Conservation (phyloP, 768 basidiomycete species). For the Krasilnikovozyma curviuscula region DNA sequence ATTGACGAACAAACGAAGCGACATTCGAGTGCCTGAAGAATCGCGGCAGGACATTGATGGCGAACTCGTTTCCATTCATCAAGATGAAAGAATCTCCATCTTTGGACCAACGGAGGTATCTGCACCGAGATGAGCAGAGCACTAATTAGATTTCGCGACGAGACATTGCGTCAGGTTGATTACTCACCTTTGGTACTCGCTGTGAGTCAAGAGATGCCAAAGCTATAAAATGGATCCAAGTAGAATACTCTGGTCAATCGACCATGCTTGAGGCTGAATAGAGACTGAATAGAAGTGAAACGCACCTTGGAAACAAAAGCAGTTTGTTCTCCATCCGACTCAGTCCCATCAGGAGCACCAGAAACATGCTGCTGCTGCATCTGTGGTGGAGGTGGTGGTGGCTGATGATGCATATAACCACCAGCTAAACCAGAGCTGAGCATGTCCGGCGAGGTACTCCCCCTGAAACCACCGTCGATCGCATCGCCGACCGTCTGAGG, state of each 20-base stretch:
- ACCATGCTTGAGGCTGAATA: too few relatives aligned
- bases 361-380: too few relatives aligned
- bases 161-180: too few relatives aligned
- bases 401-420: too few relatives aligned
- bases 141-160: neutral
- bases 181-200: too few relatives aligned
- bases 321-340: slow-evolving; percentile 8
- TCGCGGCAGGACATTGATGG: slow-evolving; percentile 12
- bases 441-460: too few relatives aligned
- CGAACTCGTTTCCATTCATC: slow-evolving; percentile 13
- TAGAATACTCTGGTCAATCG: neutral
- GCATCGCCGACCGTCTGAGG: too few relatives aligned
- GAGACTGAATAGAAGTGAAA: neutral
- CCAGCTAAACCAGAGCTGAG: too few relatives aligned
- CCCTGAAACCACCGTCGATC: too few relatives aligned
- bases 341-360: too few relatives aligned
- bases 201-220: slow-evolving; percentile 5
- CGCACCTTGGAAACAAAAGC: slow-evolving; percentile 9
- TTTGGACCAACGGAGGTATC: slow-evolving; percentile 10
- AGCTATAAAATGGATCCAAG: neutral
- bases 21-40: slow-evolving; percentile 15
- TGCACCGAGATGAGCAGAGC: neutral
- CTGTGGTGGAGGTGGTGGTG: too few relatives aligned
- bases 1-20: slow-evolving; percentile 11
- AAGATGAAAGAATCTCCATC: slow-evolving; percentile 12